A percentile compares a stretch with the other conserved stretches of the same genome.
Evolutionary conservation across 805 yeast genomes (phyloP).

Genomic region (Saturnispora sanitii): DNA sequence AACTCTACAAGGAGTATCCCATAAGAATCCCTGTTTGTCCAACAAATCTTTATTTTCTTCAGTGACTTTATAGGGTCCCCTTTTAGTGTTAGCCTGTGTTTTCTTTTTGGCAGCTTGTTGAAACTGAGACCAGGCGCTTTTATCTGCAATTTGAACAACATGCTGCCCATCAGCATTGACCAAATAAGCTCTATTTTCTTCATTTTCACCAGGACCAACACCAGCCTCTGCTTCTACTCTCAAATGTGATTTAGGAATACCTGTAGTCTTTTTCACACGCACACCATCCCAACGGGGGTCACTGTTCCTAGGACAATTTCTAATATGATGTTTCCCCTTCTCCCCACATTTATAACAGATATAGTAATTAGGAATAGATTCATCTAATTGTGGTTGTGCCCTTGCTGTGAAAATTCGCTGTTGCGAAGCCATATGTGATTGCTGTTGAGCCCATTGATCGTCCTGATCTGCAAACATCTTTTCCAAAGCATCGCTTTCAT

Average conservation of each 20-base stretch:
- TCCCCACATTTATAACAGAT: slow-evolving; percentile 95
- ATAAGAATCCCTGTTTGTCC: slow-evolving; percentile 53
- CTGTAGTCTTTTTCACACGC: slow-evolving; percentile 84
- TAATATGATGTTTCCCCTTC: slow-evolving; percentile 87
- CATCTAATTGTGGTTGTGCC: slow-evolving; percentile 39
- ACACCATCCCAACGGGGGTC: slow-evolving; percentile 94
- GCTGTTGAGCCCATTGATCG: slow-evolving; percentile 92
- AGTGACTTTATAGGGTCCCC: slow-evolving; percentile 30
- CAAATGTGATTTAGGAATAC: slow-evolving; percentile 91
- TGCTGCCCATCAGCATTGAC: slow-evolving; percentile 92
- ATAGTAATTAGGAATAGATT: slow-evolving; percentile 89
- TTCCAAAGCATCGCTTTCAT: slow-evolving; percentile 82
- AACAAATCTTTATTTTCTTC: slow-evolving; percentile 52
- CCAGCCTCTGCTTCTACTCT: slow-evolving; percentile 74
- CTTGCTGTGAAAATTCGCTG: slow-evolving; percentile 44
- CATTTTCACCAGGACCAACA: slow-evolving; percentile 34
- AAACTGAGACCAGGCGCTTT: slow-evolving; percentile 78
- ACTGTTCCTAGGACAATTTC: slow-evolving; percentile 86
- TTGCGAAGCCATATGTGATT: slow-evolving; percentile 79
- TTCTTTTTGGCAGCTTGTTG: slow-evolving; percentile 29
- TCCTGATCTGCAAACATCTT: slow-evolving; percentile 90
- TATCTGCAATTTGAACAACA: slow-evolving; percentile 93
- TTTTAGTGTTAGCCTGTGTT: slow-evolving; percentile 29
- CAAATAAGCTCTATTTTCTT: slow-evolving; percentile 43
- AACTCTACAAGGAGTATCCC: slow-evolving; percentile 66